phyloP scores from a whole-genome alignment of 2,329 filamentous ascomycete species.

The Venturia oleaginea region DNA sequence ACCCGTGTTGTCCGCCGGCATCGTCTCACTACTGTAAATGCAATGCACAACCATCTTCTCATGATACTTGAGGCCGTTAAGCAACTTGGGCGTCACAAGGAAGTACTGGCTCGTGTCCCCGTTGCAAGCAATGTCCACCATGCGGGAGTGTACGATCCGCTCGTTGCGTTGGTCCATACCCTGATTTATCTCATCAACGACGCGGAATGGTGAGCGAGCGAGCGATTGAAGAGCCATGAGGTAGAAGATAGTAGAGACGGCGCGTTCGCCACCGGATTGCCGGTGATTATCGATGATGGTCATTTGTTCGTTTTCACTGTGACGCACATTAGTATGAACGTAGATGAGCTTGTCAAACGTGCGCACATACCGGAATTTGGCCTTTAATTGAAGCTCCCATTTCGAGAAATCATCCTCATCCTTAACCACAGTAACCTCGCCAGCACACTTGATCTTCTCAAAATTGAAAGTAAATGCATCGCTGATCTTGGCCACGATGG shows the following conservation, averaged over 20 bases:
- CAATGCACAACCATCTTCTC: slow-evolving; percentile 86
- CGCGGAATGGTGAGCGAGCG: slow-evolving; percentile 88
- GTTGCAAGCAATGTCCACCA: slow-evolving; percentile 93
- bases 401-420: slow-evolving; percentile 80
- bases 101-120: slow-evolving; percentile 76
- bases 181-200: slow-evolving; percentile 99
- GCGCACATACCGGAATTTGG: slow-evolving; percentile 72
- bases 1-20: slow-evolving; percentile 34
- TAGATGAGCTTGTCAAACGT: neutral
- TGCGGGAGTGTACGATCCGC: slow-evolving; percentile 92
- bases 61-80: slow-evolving; percentile 78
- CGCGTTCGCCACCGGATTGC: slow-evolving; percentile 91
- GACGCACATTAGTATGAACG: slow-evolving; percentile 18
- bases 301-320: slow-evolving; percentile 68
- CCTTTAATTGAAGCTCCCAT: slow-evolving; percentile 89
- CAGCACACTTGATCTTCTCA: slow-evolving; percentile 85
- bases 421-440: slow-evolving; percentile 81
- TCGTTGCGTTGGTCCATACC: slow-evolving; percentile 99
- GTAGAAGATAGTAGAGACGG: slow-evolving; percentile 96
- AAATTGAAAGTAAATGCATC: slow-evolving; percentile 91
- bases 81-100: slow-evolving; percentile 91
- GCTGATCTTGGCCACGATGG: slow-evolving; percentile 70
- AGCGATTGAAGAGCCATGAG: slow-evolving; percentile 95
- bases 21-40: slow-evolving; percentile 76
- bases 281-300: slow-evolving; percentile 83